Base-by-base conservation (phyloP, 1,139 yeast species). In the Zygosaccharomyces pseudobailii region DNA sequence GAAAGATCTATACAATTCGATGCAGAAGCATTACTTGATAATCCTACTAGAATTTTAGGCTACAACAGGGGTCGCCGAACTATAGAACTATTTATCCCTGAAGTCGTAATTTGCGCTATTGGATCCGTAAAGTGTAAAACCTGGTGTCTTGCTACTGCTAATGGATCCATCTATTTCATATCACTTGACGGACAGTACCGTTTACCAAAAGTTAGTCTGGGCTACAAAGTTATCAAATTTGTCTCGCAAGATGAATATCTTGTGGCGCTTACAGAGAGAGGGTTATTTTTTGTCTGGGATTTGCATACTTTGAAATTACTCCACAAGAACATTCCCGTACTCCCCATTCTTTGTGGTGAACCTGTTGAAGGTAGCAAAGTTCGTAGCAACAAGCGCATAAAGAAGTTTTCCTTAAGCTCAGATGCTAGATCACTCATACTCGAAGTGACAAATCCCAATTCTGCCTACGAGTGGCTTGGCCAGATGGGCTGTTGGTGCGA, bases 31-130 rank as follows among this genome's bases (percentile, higher is more conserved):
- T 49, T 61, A 23, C 48, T 59, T 5, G 76, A 73, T 27, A 79
- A 76, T 46, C 83, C 82, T 1, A 76, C 83, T 0, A 67, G 75
- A 27, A 55, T 79, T 1, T 54, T 71, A 2, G 74, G 76, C 2
- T 66, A 73, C 27, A 59, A 66, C 13, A 59, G 67, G 34, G 79
- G 80, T 6, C 70, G 69, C 43, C 52, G 71, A 4, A 58, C 70
- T 3, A 74, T 80, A 61, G 74, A 71, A 36, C 73, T 75, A 41
- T 78, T 73, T 55, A 58, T 79, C 10, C 78, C 80, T 2, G 75
- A 75, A 45, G 73, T 73, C 22, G 72, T 78, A 5, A 70, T 76
- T 22, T 60, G 64, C 23, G 67, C 65, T 1, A 55, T 59, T 3
- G 72, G 72, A 9, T 61, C 65, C 4, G 40, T 48, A 1, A 20